Evolutionary conservation across 2,329 filamentous ascomycete genomes (phyloP).

Genomic region (Hypomyces perniciosus): DNA sequence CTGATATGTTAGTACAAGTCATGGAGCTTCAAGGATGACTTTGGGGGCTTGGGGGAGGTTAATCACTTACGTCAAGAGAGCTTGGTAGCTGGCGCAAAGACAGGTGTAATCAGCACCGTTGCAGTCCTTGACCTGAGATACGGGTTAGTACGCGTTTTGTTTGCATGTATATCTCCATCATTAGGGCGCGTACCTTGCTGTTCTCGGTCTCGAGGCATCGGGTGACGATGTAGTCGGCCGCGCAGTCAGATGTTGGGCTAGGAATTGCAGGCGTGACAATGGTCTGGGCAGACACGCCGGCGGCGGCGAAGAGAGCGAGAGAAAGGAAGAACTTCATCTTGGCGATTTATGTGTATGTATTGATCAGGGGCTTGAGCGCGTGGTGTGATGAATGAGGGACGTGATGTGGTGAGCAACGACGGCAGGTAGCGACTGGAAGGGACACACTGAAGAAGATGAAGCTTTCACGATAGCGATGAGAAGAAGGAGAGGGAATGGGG

Average conservation of each 20-base stretch:
- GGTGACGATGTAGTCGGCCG: slow-evolving; percentile 42
- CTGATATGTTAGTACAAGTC: slow-evolving; percentile 22
- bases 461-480: background rate
- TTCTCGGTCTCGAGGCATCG: slow-evolving; percentile 37
- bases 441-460: background rate
- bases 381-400: background rate
- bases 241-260: slow-evolving; percentile 30
- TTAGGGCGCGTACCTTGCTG: slow-evolving; percentile 25
- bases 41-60: background rate
- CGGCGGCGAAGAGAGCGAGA: slow-evolving; percentile 30
- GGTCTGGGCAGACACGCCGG: slow-evolving; percentile 9
- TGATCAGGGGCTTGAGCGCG: background rate
- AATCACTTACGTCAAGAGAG: slow-evolving; percentile 39
- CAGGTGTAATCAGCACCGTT: slow-evolving; percentile 38
- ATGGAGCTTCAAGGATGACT: background rate
- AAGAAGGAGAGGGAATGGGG: background rate
- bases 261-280: slow-evolving; percentile 23
- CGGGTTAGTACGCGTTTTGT: no score
- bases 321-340: slow-evolving; percentile 43
- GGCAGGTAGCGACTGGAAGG: no score
- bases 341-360: slow-evolving; percentile 10
- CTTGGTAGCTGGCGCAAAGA: slow-evolving; percentile 39
- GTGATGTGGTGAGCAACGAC: no score
- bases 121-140: slow-evolving; percentile 31
- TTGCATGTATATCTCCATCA: background rate